A percentile compares a stretch with the other conserved stretches of the same genome.
Evolutionary conservation across 148 eudicot genomes (phyloP).

Genomic region (Amaranthus palmeri): DNA sequence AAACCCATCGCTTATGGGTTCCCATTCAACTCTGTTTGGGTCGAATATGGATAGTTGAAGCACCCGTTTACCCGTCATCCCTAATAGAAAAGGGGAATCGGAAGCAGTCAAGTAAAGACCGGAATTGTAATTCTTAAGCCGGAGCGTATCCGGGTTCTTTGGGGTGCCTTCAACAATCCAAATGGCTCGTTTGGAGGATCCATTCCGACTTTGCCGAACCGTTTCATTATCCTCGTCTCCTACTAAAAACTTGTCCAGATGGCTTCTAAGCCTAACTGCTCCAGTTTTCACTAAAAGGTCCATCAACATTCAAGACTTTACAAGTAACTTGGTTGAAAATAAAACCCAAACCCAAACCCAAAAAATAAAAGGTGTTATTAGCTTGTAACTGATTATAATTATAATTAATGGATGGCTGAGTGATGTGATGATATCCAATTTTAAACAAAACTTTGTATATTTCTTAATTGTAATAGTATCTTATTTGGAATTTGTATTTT

Average conservation of each 20-base stretch:
- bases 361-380: too few species aligned
- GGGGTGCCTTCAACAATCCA: conserved; percentile 66
- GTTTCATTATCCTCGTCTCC: conserved; percentile 53
- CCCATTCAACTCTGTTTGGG: conserved; percentile 53
- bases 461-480: background rate
- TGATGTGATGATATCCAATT: too few species aligned
- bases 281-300: conserved; percentile 34
- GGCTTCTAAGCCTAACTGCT: conserved; percentile 55
- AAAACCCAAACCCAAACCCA: background rate
- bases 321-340: conserved; percentile 2
- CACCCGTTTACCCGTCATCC: conserved; percentile 67
- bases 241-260: conserved; percentile 54
- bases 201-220: conserved; percentile 61
- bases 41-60: conserved; percentile 36
- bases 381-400: too few species aligned
- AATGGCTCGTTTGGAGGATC: conserved; percentile 35
- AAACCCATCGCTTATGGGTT: conserved; percentile 63
- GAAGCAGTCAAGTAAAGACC: conserved; percentile 63
- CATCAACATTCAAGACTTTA: background rate
- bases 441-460: conserved; percentile 6
- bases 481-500: background rate
- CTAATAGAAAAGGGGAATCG: conserved; percentile 48
- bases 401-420: background rate
- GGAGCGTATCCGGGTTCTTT: conserved; percentile 30
- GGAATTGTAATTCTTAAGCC: conserved; percentile 43